Percentiles rank a stretch among this genome's conserved stretches.
Evolutionary conservation across 2,329 filamentous ascomycete species (phyloP).

Genomic region (Macrophomina pseudophaseolina): DNA sequence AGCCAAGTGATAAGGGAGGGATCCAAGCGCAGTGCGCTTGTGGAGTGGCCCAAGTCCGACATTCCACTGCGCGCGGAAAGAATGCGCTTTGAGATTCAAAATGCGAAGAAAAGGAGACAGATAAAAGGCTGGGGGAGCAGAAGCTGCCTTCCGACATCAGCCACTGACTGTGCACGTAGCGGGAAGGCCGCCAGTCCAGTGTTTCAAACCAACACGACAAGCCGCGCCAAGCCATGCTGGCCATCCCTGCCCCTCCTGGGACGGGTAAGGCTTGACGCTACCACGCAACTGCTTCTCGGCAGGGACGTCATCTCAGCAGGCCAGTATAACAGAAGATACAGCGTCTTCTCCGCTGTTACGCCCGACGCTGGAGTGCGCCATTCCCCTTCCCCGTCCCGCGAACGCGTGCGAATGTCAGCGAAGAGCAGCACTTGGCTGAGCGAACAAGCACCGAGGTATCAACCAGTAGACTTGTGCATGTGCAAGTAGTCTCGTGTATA

Average conservation of each 20-base stretch:
- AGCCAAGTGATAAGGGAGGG: constrained; percentile 11
- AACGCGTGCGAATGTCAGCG: too few species aligned
- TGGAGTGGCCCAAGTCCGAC: too few species aligned
- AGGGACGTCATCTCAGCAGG: background rate
- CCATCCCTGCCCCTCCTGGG: background rate
- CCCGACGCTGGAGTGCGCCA: too few species aligned
- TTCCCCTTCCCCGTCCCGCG: background rate
- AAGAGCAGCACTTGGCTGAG: too few species aligned
- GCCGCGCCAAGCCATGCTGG: background rate
- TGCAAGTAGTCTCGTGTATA: too few species aligned
- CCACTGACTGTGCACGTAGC: too few species aligned
- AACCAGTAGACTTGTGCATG: too few species aligned
- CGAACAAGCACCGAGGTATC: too few species aligned
- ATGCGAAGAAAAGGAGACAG: background rate
- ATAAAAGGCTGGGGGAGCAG: background rate
- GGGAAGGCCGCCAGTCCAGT: background rate
- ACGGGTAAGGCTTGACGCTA: background rate
- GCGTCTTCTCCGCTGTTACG: too few species aligned
- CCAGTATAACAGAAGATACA: background rate
- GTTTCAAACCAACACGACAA: background rate
- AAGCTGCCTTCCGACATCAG: background rate
- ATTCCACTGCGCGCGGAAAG: too few species aligned
- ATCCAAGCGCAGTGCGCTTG: background rate
- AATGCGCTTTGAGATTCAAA: too few species aligned
- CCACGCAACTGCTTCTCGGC: background rate